Evolutionary conservation across 306 rosid genomes (phyloP), one percentile per base, ranked within the genome.

Genomic region (Clitoria ternatea): DNA sequence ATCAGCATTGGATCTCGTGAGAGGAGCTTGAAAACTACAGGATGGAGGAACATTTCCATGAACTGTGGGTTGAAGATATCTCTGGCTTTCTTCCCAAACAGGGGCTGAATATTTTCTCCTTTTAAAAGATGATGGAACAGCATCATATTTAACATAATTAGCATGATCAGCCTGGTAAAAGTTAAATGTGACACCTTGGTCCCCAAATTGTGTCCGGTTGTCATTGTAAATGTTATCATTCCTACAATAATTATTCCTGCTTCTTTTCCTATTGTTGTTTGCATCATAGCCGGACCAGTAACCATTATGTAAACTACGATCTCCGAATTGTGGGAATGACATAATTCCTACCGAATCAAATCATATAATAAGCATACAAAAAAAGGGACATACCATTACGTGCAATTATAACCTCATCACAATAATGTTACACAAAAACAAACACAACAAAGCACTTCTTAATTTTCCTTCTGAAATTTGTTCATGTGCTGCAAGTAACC

Each of bases 311-410:
- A 71, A 44, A 15, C 47, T 72, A 19, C 54, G 87, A 54, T 86
- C 87, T 62, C 87, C 90, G n/a, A n/a, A n/a, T n/a, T n/a, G n/a
- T n/a, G n/a, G n/a, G n/a, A 73, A 82, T 50, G 97, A 73, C 99
- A 94, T 94, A 36, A 39, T 61, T 80, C 86, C 97, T 91, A 86
- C 71, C 32, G 73, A 52, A 37, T 48, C 55, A 45, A 47, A 52
- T 48, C 63, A 35, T 1, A 60, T 15, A 7, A 60, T 15, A 7
- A 52, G 10, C 22, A 52, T 53, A 11, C 47, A 67, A 35, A 67
- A 42, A 81, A 42, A 59, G 27, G 69, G 52, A 24, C 54, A 69
- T 13, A 7, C 33, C 61, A 66, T 39, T 29, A 26, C 50, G 40
- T 36, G 7, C 66, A 52, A 3, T 29, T 6, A 18, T 15, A 64